These are phyloP conservation scores for Vachellia collinsii DNA, from an alignment of 306 rosid species.

Conservation along the genomic window DNA sequence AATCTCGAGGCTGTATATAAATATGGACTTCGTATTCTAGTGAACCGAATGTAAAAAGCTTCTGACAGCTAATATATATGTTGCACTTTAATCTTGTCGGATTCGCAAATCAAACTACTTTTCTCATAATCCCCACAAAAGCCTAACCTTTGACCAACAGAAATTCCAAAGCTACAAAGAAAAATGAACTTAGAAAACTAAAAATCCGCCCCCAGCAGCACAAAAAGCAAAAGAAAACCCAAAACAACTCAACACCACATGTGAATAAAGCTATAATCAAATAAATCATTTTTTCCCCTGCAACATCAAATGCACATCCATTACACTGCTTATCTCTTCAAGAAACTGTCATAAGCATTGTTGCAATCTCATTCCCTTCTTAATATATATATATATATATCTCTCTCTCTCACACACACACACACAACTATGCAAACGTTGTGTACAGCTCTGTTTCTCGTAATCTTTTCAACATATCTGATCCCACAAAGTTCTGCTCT, in stretches of 20 bases:
- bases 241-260: conserved; percentile 50
- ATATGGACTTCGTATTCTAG: neutral
- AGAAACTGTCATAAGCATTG: conserved; percentile 52
- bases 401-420: conserved; percentile 25
- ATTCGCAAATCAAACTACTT: conserved; percentile 37
- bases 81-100: neutral
- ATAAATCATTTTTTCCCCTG: conserved; percentile 28
- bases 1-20: neutral
- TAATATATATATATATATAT: conserved; percentile 12
- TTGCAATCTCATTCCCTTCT: conserved; percentile 9
- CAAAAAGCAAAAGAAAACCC: conserved; percentile 49
- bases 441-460: conserved; percentile 36
- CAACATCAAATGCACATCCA: conserved; percentile 25
- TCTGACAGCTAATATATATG: neutral
- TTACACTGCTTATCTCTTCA: neutral
- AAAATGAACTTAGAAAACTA: conserved; percentile 19
- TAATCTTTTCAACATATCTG: conserved; percentile 38
- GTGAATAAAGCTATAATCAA: conserved; percentile 56
- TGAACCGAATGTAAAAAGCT: conserved; percentile 17
- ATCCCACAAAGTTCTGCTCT: conserved; percentile 25
- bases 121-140: conserved; percentile 40
- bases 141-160: conserved; percentile 38
- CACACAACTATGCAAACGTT: conserved; percentile 61
- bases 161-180: conserved; percentile 43
- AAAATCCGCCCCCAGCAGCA: conserved; percentile 33